Evolutionary conservation across 2,329 filamentous ascomycete species (phyloP).

Genomic region (Fusarium pseudonygamai): DNA sequence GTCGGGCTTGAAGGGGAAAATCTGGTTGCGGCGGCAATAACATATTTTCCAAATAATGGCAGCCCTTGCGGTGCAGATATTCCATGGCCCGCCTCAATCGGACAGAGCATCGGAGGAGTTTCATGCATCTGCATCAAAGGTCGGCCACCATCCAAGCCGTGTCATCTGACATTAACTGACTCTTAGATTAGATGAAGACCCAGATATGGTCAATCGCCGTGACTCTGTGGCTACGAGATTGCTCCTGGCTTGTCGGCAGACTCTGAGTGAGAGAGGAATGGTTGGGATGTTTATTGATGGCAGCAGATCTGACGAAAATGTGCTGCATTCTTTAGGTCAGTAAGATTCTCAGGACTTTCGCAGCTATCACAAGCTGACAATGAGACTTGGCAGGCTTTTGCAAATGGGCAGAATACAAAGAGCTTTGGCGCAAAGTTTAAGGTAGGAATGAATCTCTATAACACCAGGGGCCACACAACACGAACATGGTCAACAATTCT

Average conservation of each 20-base stretch:
- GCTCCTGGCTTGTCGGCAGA: conserved; percentile 61
- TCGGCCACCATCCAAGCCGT: conserved; percentile 46
- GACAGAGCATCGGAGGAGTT: conserved; percentile 63
- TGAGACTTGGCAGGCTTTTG: conserved; percentile 57
- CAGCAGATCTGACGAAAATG: conserved; percentile 60
- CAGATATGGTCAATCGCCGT: conserved; percentile 54
- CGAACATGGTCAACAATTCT: neutral
- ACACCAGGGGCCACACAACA: neutral
- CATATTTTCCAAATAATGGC: conserved; percentile 59
- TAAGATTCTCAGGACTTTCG: neutral
- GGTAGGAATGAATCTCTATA: conserved; percentile 22
- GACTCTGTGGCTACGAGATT: conserved; percentile 63
- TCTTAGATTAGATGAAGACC: conserved; percentile 53
- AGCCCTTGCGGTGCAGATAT: conserved; percentile 60
- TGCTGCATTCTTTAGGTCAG: conserved; percentile 63
- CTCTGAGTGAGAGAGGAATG: conserved; percentile 61
- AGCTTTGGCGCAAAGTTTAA: conserved; percentile 59
- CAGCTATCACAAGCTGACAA: conserved; percentile 4
- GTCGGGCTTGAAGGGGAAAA: conserved; percentile 59
- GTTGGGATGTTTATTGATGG: conserved; percentile 65
- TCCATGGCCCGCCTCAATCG: conserved; percentile 64
- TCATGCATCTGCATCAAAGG: conserved; percentile 69
- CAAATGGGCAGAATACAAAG: conserved; percentile 67
- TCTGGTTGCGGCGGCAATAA: conserved; percentile 64
- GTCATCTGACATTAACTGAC: conserved; percentile 19